Percentiles rank a stretch among this genome's conserved stretches.
These are phyloP conservation scores for Yarrowia sp. DNA, from an alignment of 805 yeast species.

Conservation along the genomic window DNA sequence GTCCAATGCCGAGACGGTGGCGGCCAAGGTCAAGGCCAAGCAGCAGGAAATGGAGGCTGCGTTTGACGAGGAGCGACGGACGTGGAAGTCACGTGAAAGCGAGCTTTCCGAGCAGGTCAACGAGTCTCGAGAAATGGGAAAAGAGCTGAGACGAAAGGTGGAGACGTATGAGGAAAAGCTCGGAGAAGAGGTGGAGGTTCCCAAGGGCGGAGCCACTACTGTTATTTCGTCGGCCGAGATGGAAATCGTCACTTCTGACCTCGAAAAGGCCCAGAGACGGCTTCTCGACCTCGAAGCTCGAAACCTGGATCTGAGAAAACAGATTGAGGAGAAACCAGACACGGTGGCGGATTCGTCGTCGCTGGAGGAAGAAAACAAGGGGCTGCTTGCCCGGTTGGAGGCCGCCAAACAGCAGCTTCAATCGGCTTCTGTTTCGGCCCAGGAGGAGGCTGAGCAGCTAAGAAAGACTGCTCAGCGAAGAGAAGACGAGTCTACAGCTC, in stretches of 20 bases:
- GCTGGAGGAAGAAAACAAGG: slow-evolving; percentile 55
- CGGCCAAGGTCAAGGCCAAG: slow-evolving; percentile 58
- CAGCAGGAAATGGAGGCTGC: slow-evolving; percentile 67
- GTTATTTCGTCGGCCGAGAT: slow-evolving; percentile 42
- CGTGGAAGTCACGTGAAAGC: slow-evolving; percentile 60
- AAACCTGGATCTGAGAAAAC: slow-evolving; percentile 68
- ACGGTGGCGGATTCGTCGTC: slow-evolving; percentile 13
- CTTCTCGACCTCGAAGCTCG: slow-evolving; percentile 69
- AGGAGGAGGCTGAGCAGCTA: slow-evolving; percentile 35
- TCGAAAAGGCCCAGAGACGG: slow-evolving; percentile 65
- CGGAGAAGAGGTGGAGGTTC: slow-evolving; percentile 12
- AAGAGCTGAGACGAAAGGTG: slow-evolving; percentile 60
- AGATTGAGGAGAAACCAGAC: slow-evolving; percentile 48
- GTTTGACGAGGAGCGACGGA: slow-evolving; percentile 67
- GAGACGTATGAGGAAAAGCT: slow-evolving; percentile 62
- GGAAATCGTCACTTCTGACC: slow-evolving; percentile 68
- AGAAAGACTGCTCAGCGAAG: background rate
- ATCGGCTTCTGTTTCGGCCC: slow-evolving; percentile 32
- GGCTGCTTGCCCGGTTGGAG: slow-evolving; percentile 56
- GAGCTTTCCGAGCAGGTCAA: slow-evolving; percentile 51
- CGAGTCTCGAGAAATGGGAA: slow-evolving; percentile 52
- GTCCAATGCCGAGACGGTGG: slow-evolving; percentile 52
- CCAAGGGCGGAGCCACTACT: background rate
- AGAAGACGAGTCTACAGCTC: slow-evolving; percentile 46
- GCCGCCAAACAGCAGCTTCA: slow-evolving; percentile 40